Evolutionary conservation across 495 filamentous ascomycete species (phyloP).

Genomic region (Tuber borchii): DNA sequence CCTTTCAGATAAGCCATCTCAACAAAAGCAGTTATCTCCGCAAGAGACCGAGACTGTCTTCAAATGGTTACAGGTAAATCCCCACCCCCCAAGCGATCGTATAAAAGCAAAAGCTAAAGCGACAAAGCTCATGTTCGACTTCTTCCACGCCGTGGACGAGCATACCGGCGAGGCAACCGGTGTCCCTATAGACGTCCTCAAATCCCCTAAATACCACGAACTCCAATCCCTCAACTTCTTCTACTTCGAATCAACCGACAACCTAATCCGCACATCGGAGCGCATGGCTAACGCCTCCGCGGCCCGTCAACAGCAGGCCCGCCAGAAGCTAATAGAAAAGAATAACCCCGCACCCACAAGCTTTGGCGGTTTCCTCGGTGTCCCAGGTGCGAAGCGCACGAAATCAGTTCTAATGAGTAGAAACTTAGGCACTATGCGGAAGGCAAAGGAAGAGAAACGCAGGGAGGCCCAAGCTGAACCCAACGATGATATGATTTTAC

Average conservation of each 20-base stretch:
- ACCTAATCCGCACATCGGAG: constrained; percentile 85
- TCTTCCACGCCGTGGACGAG: constrained; percentile 91
- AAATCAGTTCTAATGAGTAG: constrained; percentile 94
- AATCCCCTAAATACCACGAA: constrained; percentile 96
- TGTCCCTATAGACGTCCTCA: constrained; percentile 82
- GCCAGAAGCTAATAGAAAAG: constrained; percentile 42
- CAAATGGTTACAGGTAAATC: constrained; percentile 63
- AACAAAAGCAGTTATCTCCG: constrained; percentile 76
- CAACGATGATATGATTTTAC: constrained; percentile 95
- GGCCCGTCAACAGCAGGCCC: constrained; percentile 63
- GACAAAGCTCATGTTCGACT: constrained; percentile 71
- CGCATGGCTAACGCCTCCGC: constrained; percentile 86
- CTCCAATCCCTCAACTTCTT: constrained; percentile 94
- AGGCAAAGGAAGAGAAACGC: constrained; percentile 90
- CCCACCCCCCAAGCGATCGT: constrained; percentile 7
- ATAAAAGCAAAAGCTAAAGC: constrained; percentile 15
- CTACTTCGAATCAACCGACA: constrained; percentile 90
- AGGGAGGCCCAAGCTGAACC: constrained; percentile 94
- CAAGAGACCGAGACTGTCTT: constrained; percentile 93
- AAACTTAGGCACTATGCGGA: constrained; percentile 92
- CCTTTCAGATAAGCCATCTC: constrained; percentile 87
- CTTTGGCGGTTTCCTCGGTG: constrained; percentile 61
- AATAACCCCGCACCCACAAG: constrained; percentile 42
- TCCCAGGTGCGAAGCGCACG: constrained; percentile 63
- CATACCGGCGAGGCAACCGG: constrained; percentile 77